These are phyloP conservation scores for Aureobasidium lini DNA, from an alignment of 2,329 filamentous ascomycete genomes.

Conservation along the genomic window DNA sequence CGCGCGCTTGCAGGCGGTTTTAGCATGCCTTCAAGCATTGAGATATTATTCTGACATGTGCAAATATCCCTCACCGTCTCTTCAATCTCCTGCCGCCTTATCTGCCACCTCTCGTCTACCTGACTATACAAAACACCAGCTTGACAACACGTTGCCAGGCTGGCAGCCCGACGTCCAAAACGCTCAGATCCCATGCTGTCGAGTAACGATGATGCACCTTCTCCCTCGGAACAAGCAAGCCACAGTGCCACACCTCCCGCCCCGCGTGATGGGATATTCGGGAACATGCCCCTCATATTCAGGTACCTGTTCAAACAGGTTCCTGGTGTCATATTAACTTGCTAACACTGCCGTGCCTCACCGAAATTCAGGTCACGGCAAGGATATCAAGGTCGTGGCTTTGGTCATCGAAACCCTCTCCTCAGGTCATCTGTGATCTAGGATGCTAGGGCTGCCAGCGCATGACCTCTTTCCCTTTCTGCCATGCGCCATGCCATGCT, in stretches of 20 bases:
- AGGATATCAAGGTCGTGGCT: neutral
- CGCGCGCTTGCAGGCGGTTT: neutral
- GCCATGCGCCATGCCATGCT: neutral
- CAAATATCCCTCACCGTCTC: constrained; percentile 1
- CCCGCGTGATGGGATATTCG: constrained; percentile 1
- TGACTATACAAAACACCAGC: neutral
- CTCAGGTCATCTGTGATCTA: neutral
- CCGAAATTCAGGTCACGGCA: neutral
- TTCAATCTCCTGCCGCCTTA: neutral
- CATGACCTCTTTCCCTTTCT: constrained; percentile 2
- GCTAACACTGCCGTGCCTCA: neutral
- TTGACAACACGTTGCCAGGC: constrained; percentile 6
- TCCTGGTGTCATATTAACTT: neutral
- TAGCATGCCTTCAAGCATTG: neutral
- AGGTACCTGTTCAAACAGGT: neutral
- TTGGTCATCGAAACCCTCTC: neutral
- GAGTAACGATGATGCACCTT: neutral
- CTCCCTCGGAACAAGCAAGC: constrained; percentile 6
- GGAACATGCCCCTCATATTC: neutral
- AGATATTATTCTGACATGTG: neutral
- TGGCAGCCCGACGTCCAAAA: neutral
- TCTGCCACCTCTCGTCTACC: neutral
- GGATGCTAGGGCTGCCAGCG: neutral
- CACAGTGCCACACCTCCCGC: constrained; percentile 9
- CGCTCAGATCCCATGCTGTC: constrained; percentile 5